phyloP scores from a whole-genome alignment of 495 filamentous ascomycete species.

The Platismatia glauca region DNA sequence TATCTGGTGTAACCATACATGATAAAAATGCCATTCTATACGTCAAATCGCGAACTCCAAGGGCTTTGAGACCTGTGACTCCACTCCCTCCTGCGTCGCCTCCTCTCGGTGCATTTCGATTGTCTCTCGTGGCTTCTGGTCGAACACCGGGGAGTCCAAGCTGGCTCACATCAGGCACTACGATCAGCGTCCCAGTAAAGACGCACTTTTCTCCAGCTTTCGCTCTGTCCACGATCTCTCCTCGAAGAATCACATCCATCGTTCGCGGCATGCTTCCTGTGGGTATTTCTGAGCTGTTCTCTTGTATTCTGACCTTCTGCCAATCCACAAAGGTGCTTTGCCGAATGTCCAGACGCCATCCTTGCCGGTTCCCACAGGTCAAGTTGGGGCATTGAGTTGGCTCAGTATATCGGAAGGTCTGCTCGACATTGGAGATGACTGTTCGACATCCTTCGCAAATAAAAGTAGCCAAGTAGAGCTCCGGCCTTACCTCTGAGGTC shows the following conservation, averaged over 20 bases:
- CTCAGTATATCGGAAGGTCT: conserved; percentile 96
- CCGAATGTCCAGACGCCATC: conserved; percentile 90
- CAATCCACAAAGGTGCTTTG: conserved; percentile 98
- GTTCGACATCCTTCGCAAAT: conserved; percentile 78
- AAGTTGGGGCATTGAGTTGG: conserved; percentile 89
- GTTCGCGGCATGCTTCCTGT: conserved; percentile 98
- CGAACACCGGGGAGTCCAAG: conserved; percentile 80
- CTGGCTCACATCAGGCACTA: conserved; percentile 94
- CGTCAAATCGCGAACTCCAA: conserved; percentile 91
- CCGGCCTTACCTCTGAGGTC: conserved; percentile 92
- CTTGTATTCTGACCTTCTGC: conserved; percentile 96
- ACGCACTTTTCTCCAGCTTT: conserved; percentile 98
- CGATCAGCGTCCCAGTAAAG: conserved; percentile 92
- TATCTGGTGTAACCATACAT: conserved; percentile 94
- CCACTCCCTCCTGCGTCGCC: conserved; percentile 74
- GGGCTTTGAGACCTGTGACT: conserved; percentile 78
- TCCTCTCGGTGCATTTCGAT: conserved; percentile 57
- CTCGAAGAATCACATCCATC: conserved; percentile 94
- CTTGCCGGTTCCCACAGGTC: conserved; percentile 80
- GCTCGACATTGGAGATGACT: conserved; percentile 81
- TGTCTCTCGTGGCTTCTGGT: conserved; percentile 80
- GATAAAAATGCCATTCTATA: conserved; percentile 96
- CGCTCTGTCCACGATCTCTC: conserved; percentile 93
- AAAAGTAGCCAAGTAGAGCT: conserved; percentile 87
- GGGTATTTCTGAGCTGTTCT: conserved; percentile 95